Percentiles rank a stretch among this genome's conserved stretches.
Conservation (phyloP, 1,284 basidiomycete species). For the Sanghuangporus sanghuang region DNA sequence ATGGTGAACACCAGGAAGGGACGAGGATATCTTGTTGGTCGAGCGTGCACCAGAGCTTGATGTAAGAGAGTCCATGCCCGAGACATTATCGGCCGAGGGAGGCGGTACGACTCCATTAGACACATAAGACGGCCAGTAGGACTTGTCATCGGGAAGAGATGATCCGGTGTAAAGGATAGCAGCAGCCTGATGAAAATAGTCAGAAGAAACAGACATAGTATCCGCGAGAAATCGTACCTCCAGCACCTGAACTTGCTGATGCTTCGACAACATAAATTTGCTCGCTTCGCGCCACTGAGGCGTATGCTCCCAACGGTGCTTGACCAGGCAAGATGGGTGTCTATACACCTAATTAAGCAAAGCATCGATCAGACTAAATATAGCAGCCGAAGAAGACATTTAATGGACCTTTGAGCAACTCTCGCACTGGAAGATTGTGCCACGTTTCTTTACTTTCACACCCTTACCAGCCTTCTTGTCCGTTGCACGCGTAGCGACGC, state of each 20-base stretch:
- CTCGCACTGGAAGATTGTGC: slow-evolving; percentile 88
- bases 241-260: slow-evolving; percentile 96
- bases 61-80: slow-evolving; percentile 6
- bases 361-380: neutral
- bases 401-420: slow-evolving; percentile 77
- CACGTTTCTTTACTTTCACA: slow-evolving; percentile 59
- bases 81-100: slow-evolving; percentile 30
- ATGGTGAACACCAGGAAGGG: slow-evolving; percentile 19
- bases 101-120: slow-evolving; percentile 65
- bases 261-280: slow-evolving; percentile 92
- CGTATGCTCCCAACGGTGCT: slow-evolving; percentile 97
- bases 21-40: slow-evolving; percentile 12
- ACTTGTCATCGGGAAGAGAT: slow-evolving; percentile 89
- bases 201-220: slow-evolving; percentile 1
- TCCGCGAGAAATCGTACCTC: slow-evolving; percentile 47
- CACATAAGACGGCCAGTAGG: slow-evolving; percentile 76
- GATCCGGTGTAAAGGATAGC: slow-evolving; percentile 85
- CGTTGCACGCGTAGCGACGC: slow-evolving; percentile 30
- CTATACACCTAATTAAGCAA: slow-evolving; percentile 68
- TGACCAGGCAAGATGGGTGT: slow-evolving; percentile 92
- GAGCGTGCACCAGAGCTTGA: neutral
- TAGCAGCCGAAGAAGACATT: neutral
- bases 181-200: slow-evolving; percentile 59
- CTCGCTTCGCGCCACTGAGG: slow-evolving; percentile 96
- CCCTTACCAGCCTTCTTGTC: slow-evolving; percentile 25